A percentile compares a stretch with the other conserved stretches of the same genome.
Evolutionary conservation across 345 rosid species (phyloP).

Genomic region (Hibiscus mutabilis): DNA sequence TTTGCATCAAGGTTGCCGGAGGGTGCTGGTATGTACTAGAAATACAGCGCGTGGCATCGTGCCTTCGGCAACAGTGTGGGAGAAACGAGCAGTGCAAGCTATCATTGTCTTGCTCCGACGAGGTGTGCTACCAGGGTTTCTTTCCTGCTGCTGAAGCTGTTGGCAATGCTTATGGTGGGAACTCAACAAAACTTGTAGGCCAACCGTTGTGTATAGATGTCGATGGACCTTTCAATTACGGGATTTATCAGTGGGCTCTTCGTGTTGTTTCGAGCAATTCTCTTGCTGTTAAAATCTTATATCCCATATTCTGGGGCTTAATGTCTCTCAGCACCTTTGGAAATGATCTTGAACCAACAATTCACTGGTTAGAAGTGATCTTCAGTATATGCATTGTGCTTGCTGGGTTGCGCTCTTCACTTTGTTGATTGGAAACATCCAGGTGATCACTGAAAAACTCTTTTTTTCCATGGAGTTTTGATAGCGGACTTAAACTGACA

Average conservation of each 20-base stretch:
- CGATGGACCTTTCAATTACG: neutral
- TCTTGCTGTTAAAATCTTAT: neutral
- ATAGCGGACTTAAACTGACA: too few relatives aligned
- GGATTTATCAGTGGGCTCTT: neutral
- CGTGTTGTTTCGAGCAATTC: neutral
- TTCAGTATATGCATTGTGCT: neutral
- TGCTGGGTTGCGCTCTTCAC: neutral
- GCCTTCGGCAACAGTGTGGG: constrained; percentile 38
- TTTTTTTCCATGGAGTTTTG: neutral
- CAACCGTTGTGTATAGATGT: neutral
- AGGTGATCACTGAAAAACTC: neutral
- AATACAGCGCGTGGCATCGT: constrained; percentile 33
- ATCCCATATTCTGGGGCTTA: neutral
- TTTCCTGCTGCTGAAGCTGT: constrained; percentile 14
- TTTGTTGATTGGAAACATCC: neutral
- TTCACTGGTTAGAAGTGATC: constrained; percentile 42
- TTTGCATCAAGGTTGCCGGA: constrained; percentile 39
- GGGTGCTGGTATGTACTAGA: constrained; percentile 67
- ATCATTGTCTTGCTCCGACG: constrained; percentile 34
- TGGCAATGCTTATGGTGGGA: constrained; percentile 17
- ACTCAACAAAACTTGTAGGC: neutral
- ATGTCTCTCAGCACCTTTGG: constrained; percentile 36
- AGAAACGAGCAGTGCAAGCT: constrained; percentile 22
- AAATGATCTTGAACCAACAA: constrained; percentile 53
- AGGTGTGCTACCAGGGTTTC: constrained; percentile 29